phyloP scores from a whole-genome alignment of 2,329 filamentous ascomycete genomes.

The Anthostomella pinea region DNA sequence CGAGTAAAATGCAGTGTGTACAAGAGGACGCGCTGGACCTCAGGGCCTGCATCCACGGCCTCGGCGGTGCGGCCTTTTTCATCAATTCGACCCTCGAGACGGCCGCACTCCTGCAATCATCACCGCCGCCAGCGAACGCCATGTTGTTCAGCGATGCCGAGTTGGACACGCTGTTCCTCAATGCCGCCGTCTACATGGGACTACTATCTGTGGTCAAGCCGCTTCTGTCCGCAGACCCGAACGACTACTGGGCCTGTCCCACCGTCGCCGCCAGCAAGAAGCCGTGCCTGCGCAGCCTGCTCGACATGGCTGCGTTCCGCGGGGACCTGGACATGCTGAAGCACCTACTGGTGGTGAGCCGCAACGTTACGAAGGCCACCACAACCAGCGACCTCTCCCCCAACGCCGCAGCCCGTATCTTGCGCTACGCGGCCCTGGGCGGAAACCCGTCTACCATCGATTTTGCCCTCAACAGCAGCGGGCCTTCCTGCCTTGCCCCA shows the following conservation, averaged over 20 bases:
- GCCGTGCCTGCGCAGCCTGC: conserved; percentile 14
- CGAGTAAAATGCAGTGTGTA: too few species aligned
- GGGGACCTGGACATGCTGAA: conserved; percentile 16
- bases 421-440: conserved; percentile 13
- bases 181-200: conserved; percentile 19
- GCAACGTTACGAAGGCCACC: conserved; percentile 12
- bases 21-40: conserved; percentile 13
- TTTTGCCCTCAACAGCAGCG: conserved; percentile 16
- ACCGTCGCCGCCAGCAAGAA: conserved; percentile 17
- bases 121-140: conserved; percentile 12
- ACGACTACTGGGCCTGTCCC: conserved; percentile 20
- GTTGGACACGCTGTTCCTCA: conserved; percentile 17
- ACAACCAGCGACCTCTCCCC: conserved; percentile 9
- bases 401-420: conserved; percentile 13
- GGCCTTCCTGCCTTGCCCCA: too few species aligned
- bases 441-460: conserved; percentile 11
- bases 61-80: conserved; percentile 17
- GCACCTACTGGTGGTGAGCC: conserved; percentile 15
- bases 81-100: conserved; percentile 19
- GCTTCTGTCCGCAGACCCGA: conserved; percentile 16
- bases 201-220: conserved; percentile 16
- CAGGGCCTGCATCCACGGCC: conserved; percentile 15
- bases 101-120: conserved; percentile 12
- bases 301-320: conserved; percentile 16
- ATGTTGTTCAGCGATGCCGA: conserved; percentile 14